A percentile compares a stretch with the other conserved stretches of the same genome.
Evolutionary conservation across 1,284 basidiomycete genomes (phyloP).

Genomic region (Trametes sp.): DNA sequence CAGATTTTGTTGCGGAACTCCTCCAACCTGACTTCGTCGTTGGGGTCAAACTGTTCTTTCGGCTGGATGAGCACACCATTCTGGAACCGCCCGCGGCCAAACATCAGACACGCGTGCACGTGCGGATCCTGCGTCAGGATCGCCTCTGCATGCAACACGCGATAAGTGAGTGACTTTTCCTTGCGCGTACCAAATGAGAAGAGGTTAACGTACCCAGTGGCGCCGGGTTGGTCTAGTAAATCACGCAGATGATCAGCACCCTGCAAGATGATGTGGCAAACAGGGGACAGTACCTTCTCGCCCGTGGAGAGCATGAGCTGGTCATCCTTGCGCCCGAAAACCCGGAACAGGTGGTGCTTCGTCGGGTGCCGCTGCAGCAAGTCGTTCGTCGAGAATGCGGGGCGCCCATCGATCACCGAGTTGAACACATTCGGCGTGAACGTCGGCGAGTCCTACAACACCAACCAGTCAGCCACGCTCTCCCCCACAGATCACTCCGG

Average conservation of each 20-base stretch:
- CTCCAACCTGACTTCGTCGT: constrained; percentile 31
- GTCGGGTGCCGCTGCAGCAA: constrained; percentile 54
- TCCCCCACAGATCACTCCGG: no score
- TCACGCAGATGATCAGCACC: background rate
- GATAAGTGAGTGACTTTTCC: background rate
- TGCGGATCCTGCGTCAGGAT: constrained; percentile 41
- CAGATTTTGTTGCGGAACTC: constrained; percentile 43
- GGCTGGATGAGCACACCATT: constrained; percentile 46
- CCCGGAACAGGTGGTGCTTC: constrained; percentile 50
- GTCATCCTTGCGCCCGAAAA: constrained; percentile 57
- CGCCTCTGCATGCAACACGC: constrained; percentile 35
- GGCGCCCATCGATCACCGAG: constrained; percentile 37
- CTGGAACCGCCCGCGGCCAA: constrained; percentile 48
- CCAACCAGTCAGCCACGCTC: no score
- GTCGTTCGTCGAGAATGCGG: constrained; percentile 50
- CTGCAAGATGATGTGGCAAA: constrained; percentile 19
- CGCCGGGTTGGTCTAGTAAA: constrained; percentile 40
- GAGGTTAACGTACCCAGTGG: constrained; percentile 36
- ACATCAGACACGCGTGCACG: constrained; percentile 43
- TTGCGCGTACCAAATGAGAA: no score
- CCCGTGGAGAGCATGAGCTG: constrained; percentile 60
- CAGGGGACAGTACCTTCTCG: no score
- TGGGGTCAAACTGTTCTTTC: constrained; percentile 35
- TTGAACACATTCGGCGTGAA: constrained; percentile 40
- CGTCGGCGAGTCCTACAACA: constrained; percentile 16